Conservation (phyloP, 2,329 filamentous ascomycete species). For the Colletotrichum liaoningense region DNA sequence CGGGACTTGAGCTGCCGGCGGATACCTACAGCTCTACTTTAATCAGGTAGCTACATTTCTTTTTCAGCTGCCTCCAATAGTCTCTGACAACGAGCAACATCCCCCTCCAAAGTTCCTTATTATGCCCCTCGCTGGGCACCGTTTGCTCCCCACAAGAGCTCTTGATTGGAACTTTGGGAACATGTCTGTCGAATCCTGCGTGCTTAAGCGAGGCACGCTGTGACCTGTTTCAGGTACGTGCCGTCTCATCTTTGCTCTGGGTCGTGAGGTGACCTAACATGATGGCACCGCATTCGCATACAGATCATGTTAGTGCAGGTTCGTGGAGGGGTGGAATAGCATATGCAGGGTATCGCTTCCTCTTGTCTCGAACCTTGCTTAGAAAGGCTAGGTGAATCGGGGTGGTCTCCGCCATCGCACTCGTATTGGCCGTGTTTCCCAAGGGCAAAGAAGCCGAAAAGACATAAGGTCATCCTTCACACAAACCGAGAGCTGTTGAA, state of each 20-base stretch:
- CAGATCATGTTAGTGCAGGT: neutral
- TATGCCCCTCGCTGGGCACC: neutral
- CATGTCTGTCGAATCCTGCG: neutral
- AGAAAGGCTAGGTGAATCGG: neutral
- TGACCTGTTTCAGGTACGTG: conserved; percentile 35
- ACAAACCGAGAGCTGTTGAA: neutral
- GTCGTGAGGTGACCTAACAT: neutral
- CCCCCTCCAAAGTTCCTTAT: neutral
- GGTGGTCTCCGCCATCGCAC: neutral
- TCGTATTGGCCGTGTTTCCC: neutral
- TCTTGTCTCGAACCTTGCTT: conserved; percentile 6
- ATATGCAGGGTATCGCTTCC: neutral
- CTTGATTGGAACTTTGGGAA: conserved; percentile 5
- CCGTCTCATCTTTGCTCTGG: neutral
- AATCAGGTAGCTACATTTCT: neutral
- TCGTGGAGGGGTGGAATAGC: neutral
- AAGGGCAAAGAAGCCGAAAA: neutral
- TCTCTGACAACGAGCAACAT: neutral
- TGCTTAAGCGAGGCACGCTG: conserved; percentile 21
- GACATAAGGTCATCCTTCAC: neutral
- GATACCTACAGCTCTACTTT: neutral
- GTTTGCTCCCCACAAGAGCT: neutral
- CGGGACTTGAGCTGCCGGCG: neutral
- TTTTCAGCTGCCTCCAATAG: neutral
- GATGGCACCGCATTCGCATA: rapidly evolving